Conservation (phyloP, 305 asterid species). For the Lippia alba region DNA sequence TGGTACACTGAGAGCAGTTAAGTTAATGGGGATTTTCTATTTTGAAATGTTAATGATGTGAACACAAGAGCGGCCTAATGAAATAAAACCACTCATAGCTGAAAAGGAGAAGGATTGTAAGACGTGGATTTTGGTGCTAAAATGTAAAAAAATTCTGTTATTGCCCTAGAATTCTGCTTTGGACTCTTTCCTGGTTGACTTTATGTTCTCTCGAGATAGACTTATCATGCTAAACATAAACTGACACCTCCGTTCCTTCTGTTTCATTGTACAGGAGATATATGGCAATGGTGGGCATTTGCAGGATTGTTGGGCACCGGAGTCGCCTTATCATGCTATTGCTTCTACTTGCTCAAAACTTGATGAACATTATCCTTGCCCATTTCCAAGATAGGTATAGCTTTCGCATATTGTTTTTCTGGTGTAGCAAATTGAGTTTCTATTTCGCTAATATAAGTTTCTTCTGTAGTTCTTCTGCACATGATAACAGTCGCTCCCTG, state of each 20-base stretch:
- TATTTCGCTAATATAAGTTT: conserved; percentile 30
- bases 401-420: conserved; percentile 12
- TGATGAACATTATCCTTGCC: conserved; percentile 80
- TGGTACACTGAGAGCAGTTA: neutral
- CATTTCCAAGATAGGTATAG: conserved; percentile 88
- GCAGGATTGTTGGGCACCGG: conserved; percentile 75
- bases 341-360: conserved; percentile 79
- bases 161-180: conserved; percentile 13
- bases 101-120: too few species aligned
- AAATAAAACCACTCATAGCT: neutral
- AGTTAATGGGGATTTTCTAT: neutral
- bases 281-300: conserved; percentile 86
- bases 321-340: conserved; percentile 72
- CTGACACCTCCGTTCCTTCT: neutral
- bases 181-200: conserved; percentile 9
- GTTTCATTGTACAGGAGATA: conserved; percentile 62
- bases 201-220: conserved; percentile 18
- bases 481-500: conserved; percentile 41
- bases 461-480: conserved; percentile 38
- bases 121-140: too few species aligned
- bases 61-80: neutral
- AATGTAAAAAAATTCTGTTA: neutral
- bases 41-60: conserved; percentile 3
- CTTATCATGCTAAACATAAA: conserved; percentile 19
- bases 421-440: conserved; percentile 20